Evolutionary conservation across 768 basidiomycete genomes (phyloP).

Genomic region (Lactarius hatsudake): DNA sequence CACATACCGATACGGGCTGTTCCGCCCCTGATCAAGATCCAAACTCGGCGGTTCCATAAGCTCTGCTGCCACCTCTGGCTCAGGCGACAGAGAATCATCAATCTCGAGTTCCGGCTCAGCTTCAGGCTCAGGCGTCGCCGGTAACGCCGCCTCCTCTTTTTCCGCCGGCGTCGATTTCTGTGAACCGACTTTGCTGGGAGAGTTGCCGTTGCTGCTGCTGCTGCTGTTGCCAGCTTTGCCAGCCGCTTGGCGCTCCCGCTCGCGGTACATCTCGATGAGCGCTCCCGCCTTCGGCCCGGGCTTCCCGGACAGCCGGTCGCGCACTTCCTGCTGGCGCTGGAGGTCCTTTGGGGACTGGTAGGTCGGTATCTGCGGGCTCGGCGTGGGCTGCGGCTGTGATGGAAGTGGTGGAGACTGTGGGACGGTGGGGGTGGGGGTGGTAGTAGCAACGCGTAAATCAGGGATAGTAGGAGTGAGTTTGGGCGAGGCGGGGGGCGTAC

Average conservation of each 20-base stretch:
- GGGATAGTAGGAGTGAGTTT: not conserved
- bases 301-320: slow-evolving; percentile 26
- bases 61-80: slow-evolving; percentile 33
- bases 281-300: slow-evolving; percentile 59
- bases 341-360: slow-evolving; percentile 2
- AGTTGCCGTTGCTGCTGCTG: not conserved
- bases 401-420: not conserved
- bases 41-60: slow-evolving; percentile 37
- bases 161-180: slow-evolving; percentile 6
- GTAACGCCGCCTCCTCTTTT: slow-evolving; percentile 17
- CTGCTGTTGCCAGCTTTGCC: slow-evolving; percentile 2
- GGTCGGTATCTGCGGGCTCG: not conserved
- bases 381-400: not conserved
- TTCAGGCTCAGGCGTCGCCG: slow-evolving; percentile 30
- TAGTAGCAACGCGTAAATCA: not conserved
- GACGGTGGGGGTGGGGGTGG: not conserved
- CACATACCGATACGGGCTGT: slow-evolving; percentile 68
- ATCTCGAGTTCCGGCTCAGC: not conserved
- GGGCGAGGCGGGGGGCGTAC: slow-evolving; percentile 3
- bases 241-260: slow-evolving; percentile 50
- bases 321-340: slow-evolving; percentile 17
- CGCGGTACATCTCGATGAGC: slow-evolving; percentile 84
- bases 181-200: slow-evolving; percentile 33
- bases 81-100: slow-evolving; percentile 24
- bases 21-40: slow-evolving; percentile 45